Conservation (phyloP, 768 basidiomycete species). For the Fomitopsis serialis region DNA sequence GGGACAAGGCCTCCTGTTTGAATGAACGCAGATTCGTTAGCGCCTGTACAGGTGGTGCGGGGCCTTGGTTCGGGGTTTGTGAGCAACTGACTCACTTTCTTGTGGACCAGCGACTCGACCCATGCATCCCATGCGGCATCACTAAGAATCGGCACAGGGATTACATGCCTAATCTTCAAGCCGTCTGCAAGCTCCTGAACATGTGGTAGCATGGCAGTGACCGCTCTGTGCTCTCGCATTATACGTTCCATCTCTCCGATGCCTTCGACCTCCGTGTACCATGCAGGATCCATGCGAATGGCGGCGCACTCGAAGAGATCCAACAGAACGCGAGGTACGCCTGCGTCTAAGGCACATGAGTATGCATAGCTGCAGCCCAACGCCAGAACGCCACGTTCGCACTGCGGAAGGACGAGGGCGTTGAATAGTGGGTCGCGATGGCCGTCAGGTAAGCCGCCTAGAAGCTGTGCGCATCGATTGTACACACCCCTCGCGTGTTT, state of each 20-base stretch:
- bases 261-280: constrained; percentile 34
- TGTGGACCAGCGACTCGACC: not conserved
- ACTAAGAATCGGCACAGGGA: constrained; percentile 11
- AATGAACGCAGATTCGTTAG: too few species aligned
- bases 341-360: constrained; percentile 25
- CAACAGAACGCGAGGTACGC: constrained; percentile 20
- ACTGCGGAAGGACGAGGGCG: constrained; percentile 27
- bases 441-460: constrained; percentile 34
- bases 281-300: constrained; percentile 23
- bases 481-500: constrained; percentile 37
- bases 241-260: constrained; percentile 15
- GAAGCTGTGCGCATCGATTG: constrained; percentile 15
- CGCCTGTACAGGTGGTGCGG: too few species aligned
- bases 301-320: constrained; percentile 22
- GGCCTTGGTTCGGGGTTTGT: too few species aligned
- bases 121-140: constrained; percentile 6
- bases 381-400: constrained; percentile 17
- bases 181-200: not conserved
- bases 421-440: constrained; percentile 39
- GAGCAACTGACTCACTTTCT: too few species aligned
- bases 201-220: not conserved
- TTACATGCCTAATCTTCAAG: not conserved
- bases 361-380: constrained; percentile 30
- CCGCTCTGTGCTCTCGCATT: not conserved
- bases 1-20: too few species aligned